A percentile compares a stretch with the other conserved stretches of the same genome.
Conservation (phyloP, 164 flowering plant species). For the Litsea cubeba region DNA sequence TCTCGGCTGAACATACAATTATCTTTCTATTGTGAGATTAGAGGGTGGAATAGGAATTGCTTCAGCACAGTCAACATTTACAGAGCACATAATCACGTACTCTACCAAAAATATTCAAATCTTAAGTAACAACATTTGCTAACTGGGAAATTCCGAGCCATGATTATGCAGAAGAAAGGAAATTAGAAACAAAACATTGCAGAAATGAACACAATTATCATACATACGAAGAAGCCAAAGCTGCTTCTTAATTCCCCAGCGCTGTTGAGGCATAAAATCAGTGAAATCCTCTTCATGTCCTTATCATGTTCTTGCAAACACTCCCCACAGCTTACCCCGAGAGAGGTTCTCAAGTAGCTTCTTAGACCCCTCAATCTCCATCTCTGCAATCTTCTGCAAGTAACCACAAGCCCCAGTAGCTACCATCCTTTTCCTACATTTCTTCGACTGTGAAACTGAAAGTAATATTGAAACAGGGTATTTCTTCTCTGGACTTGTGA, state of each 20-base stretch:
- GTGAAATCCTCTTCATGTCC: background rate
- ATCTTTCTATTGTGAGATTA: too few relatives aligned
- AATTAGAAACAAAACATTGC: background rate
- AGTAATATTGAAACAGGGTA: constrained; percentile 52
- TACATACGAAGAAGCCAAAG: background rate
- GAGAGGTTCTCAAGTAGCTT: constrained; percentile 66
- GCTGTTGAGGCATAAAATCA: too few relatives aligned
- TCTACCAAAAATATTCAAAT: too few relatives aligned
- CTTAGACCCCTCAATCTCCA: constrained; percentile 75
- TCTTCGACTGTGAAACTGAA: constrained; percentile 48
- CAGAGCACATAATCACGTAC: too few relatives aligned
- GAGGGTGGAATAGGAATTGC: too few relatives aligned
- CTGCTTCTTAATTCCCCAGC: background rate
- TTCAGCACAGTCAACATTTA: too few relatives aligned
- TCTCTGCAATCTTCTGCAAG: constrained; percentile 69
- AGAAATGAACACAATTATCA: background rate
- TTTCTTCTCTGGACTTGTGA: constrained; percentile 55
- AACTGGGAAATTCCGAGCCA: constrained; percentile 7
- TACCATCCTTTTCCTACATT: constrained; percentile 68
- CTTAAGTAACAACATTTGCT: constrained; percentile 5
- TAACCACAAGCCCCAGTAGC: constrained; percentile 59
- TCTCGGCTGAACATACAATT: too few relatives aligned
- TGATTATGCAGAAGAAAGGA: constrained; percentile 14
- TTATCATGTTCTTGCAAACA: constrained; percentile 51
- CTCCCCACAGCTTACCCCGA: constrained; percentile 72